These are phyloP conservation scores for Petasospora fabianii DNA, from an alignment of 1,139 yeast genomes.

Conservation along the genomic window DNA sequence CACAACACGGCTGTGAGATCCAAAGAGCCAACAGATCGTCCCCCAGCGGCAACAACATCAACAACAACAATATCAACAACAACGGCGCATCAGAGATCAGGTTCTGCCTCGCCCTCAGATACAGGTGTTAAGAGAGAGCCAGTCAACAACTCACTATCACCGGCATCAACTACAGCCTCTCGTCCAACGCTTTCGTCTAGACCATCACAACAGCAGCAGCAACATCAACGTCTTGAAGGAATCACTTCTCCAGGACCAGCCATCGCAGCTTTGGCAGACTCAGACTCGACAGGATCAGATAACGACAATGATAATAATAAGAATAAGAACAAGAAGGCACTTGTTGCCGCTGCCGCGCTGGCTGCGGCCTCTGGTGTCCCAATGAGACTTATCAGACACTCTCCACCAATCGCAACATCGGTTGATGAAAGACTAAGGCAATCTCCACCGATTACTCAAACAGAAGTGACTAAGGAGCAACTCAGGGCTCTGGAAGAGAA, in stretches of 20 bases:
- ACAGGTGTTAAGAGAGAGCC: background rate
- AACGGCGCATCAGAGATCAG: background rate
- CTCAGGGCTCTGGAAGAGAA: constrained; percentile 13
- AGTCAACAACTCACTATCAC: constrained; percentile 7
- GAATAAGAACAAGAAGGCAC: constrained; percentile 41
- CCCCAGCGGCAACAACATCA: constrained; percentile 2
- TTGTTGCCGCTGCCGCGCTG: constrained; percentile 66
- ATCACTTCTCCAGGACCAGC: constrained; percentile 48
- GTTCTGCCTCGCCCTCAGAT: too few relatives aligned
- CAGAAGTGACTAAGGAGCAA: constrained; percentile 14
- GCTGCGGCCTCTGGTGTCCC: constrained; percentile 73
- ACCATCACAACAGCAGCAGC: constrained; percentile 11
- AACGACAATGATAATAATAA: too few relatives aligned
- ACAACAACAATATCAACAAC: background rate
- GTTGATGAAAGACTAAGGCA: constrained; percentile 10
- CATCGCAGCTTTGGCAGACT: constrained; percentile 40
- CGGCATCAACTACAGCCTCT: background rate
- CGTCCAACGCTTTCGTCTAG: background rate
- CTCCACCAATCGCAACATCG: too few relatives aligned
- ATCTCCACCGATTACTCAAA: constrained; percentile 1
- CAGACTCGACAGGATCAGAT: constrained; percentile 15
- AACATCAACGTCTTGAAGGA: constrained; percentile 18
- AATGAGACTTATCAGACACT: constrained; percentile 39
- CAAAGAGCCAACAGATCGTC: background rate
- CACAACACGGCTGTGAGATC: constrained; percentile 50